Evolutionary conservation across 2,329 filamentous ascomycete species (phyloP).

Genomic region (Venturia effusa): DNA sequence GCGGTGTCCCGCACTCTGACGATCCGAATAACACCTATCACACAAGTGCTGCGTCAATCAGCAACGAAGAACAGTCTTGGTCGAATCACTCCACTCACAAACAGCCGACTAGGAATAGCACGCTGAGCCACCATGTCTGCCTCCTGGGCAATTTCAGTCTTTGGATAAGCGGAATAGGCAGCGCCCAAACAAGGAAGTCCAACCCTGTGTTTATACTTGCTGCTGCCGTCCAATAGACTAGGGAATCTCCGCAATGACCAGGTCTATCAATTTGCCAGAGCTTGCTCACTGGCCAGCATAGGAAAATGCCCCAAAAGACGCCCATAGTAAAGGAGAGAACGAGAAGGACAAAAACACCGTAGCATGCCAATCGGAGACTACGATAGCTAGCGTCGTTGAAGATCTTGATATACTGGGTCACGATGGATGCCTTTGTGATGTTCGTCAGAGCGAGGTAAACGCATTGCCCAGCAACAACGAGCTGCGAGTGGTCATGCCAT

Average conservation of each 20-base stretch:
- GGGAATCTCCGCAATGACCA: slow-evolving; percentile 3
- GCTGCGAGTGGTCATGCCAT: slow-evolving; percentile 16
- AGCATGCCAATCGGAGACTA: slow-evolving; percentile 19
- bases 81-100: background rate
- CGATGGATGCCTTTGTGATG: slow-evolving; percentile 23
- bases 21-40: slow-evolving; percentile 8
- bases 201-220: slow-evolving; percentile 6
- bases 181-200: slow-evolving; percentile 4
- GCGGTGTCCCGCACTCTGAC: background rate
- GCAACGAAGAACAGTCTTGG: background rate
- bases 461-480: slow-evolving; percentile 21
- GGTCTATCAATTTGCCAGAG: background rate
- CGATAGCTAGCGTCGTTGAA: slow-evolving; percentile 12
- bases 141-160: slow-evolving; percentile 4
- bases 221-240: slow-evolving; percentile 3
- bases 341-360: background rate
- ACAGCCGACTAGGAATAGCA: slow-evolving; percentile 5
- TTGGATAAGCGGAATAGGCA: slow-evolving; percentile 8
- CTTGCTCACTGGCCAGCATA: slow-evolving; percentile 9
- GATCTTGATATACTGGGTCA: slow-evolving; percentile 20
- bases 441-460: slow-evolving; percentile 23
- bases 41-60: slow-evolving; percentile 2
- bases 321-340: background rate
- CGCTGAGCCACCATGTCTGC: background rate
- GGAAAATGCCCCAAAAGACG: slow-evolving; percentile 6